Conservation (phyloP, 2,329 filamentous ascomycete genomes). For the Nothophoma quercina region DNA sequence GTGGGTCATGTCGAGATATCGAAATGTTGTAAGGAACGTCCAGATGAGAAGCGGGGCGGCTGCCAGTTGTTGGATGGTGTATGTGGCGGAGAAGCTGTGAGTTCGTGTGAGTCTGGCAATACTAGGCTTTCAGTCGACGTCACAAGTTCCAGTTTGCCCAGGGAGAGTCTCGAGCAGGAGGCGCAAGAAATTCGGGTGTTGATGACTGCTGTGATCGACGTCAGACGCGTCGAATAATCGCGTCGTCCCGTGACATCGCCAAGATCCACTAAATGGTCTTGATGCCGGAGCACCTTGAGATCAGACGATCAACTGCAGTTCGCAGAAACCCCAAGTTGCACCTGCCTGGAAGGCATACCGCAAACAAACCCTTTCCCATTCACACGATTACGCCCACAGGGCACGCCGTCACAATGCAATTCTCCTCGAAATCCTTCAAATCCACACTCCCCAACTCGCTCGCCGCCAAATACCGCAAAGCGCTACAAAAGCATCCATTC, state of each 20-base stretch:
- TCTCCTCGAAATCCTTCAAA: constrained; percentile 66
- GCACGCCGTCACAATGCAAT: constrained; percentile 43
- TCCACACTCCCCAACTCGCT: constrained; percentile 66
- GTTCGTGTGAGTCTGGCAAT: background rate
- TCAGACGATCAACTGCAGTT: constrained; percentile 10
- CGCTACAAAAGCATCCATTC: constrained; percentile 83
- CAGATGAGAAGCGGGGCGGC: constrained; percentile 9
- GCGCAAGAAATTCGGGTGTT: background rate
- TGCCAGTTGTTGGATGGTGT: constrained; percentile 4
- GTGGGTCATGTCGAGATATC: constrained; percentile 31
- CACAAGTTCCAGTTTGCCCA: background rate
- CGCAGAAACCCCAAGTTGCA: background rate
- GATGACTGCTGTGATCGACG: constrained; percentile 12
- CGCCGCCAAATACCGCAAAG: constrained; percentile 77
- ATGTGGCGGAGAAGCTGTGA: background rate
- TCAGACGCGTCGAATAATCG: constrained; percentile 28
- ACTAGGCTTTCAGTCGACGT: background rate
- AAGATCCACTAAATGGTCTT: constrained; percentile 22
- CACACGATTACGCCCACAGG: background rate
- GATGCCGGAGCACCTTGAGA: constrained; percentile 3
- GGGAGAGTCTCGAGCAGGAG: background rate
- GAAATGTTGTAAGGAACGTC: constrained; percentile 1
- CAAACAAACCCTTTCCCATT: background rate
- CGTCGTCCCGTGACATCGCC: constrained; percentile 32
- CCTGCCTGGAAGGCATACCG: background rate